Conservation (phyloP, 306 rosid species). For the Abrus precatorius region DNA sequence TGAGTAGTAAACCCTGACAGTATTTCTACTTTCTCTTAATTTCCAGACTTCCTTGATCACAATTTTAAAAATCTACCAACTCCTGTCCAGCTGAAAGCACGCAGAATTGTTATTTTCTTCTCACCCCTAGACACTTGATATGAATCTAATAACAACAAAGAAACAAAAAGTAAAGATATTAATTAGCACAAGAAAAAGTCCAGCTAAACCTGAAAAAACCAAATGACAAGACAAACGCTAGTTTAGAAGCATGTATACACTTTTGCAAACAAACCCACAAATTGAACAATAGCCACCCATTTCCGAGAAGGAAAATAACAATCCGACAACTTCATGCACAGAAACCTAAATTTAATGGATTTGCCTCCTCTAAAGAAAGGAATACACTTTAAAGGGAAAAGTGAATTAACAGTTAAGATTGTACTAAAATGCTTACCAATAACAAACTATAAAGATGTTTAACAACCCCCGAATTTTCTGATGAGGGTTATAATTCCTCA, state of each 20-base stretch:
- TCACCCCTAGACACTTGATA: slow-evolving; percentile 48
- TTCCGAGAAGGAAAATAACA: background rate
- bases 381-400: background rate
- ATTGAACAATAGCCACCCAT: slow-evolving; percentile 36
- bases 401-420: background rate
- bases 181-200: slow-evolving; percentile 40
- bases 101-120: slow-evolving; percentile 45
- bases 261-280: background rate
- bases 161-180: slow-evolving; percentile 36
- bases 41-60: slow-evolving; percentile 37
- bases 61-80: slow-evolving; percentile 46
- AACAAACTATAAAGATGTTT: background rate
- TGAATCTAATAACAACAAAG: slow-evolving; percentile 57
- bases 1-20: background rate
- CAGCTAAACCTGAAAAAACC: slow-evolving; percentile 33
- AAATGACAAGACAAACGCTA: slow-evolving; percentile 13
- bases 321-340: background rate
- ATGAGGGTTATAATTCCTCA: too few relatives aligned
- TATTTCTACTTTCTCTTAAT: slow-evolving; percentile 8
- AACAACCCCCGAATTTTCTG: background rate
- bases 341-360: slow-evolving; percentile 57
- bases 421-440: background rate
- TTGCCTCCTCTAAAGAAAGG: background rate
- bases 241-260: slow-evolving; percentile 12
- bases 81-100: slow-evolving; percentile 45